Base-by-base conservation (phyloP, 257 asterid genomes). In the Cruciata laevipes region DNA sequence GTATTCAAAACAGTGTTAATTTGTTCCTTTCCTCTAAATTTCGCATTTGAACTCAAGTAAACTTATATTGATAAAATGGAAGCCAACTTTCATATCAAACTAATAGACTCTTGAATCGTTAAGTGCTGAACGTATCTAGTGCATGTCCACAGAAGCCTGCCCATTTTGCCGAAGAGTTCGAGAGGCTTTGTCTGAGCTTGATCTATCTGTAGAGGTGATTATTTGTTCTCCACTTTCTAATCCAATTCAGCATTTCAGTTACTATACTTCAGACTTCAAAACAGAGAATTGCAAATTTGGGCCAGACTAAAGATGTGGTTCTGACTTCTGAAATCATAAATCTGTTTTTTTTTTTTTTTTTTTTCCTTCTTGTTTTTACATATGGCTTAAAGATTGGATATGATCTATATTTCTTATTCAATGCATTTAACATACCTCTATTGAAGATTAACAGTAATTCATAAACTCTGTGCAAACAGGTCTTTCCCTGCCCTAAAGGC, bases 101-200 rank as follows among this genome's bases (percentile, higher is more conserved):
- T 21, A 32, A 5, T 20, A n/a, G 12, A 63, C 35, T 20, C 21
- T 64, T 17, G 14, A 44, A 42, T 52, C 37, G 33, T 3, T 18
- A 71, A 51, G 47, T 55, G 30, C 31, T 71, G 23, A 64, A 63
- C 27, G 11, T 63, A 37, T 71, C 64, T 77, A 71, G 78, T 79
- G 68, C 63, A 76, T 85, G 75, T 78, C 81, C 67, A 79, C 95
- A 87, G 96, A 89, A 87, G 96, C 96, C 59, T 89, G 96, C 82
- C 96, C 96, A 13, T 89, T 89, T 76, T 87, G 96, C 76, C 86
- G 95, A 75, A 87, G 96, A 83, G 96, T 89, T 44, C 86, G 96
- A 11, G 96, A 89, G 71, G 92, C 96, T 73, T 74, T 87, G 23
- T 87, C 92, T 27, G 96, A 89, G 82, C 92, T 89, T 61, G 96